Evolutionary conservation across 2,329 filamentous ascomycete species (phyloP), one percentile per base, ranked within the genome.

Genomic region (Sodiomyces alkalinus): DNA sequence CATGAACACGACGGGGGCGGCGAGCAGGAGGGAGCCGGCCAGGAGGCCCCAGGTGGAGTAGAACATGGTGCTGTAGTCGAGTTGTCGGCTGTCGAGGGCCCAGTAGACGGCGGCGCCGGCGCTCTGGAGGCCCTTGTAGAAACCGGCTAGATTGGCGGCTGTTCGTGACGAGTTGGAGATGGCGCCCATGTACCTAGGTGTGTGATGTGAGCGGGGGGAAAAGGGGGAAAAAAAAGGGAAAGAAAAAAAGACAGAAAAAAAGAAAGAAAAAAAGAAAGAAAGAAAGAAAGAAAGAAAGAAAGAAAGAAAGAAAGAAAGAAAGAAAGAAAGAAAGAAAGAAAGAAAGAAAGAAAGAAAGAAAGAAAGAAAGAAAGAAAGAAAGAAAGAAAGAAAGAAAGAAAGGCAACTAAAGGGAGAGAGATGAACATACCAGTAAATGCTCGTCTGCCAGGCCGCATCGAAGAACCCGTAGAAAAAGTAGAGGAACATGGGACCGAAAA

Each of bases 401-500:
- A 15, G 13, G 4, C 4, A 7, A 12, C 8, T 12, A 7, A 1
- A 25, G 8, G 28, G 3, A 3, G n/a, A n/a, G n/a, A n/a, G n/a
- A n/a, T n/a, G n/a, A 60, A 79, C 83, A 47, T 72, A 83, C 86
- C 86, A 94, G 63, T 96, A 94, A 27, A 86, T 75, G 44, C 64
- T 74, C 0, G 83, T 87, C 60, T 96, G 87, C 77, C 83, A 94
- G 30, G 75, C 70, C 23, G 86, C 82, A 49, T 94, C 87, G 42
- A 76, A 90, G 52, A 90, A 77, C 22, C 83, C 83, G 49, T 90
- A 92, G 53, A 86, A 86, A 44, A 92, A 81, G 60, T 85, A 92
- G 29, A 92, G 56, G 50, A 92, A 82, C 70, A 92, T 81, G 9
- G 80, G 80, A 0, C 78, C 82, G 33, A 76, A 63, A 47, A 78